These are phyloP conservation scores for Pythium periplocum DNA, from an alignment of 352 stramenopile species.

Conservation along the genomic window DNA sequence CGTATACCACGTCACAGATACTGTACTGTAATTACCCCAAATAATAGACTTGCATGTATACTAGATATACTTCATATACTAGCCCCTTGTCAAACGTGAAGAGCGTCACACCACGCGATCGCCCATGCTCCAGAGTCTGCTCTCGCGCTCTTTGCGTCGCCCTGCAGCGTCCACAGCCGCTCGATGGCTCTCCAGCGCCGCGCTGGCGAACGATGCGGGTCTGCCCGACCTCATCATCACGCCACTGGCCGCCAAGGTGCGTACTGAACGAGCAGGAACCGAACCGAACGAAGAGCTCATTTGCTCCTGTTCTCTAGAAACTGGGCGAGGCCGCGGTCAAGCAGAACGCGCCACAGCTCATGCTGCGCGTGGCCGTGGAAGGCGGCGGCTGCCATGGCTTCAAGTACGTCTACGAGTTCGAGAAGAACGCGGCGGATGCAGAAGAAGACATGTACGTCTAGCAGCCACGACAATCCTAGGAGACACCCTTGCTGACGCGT, in stretches of 20 bases:
- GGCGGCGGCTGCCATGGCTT: conserved; percentile 93
- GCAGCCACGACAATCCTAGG: neutral
- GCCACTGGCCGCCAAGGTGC: conserved; percentile 45
- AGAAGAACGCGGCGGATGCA: conserved; percentile 42
- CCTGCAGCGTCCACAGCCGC: neutral
- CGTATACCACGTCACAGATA: neutral
- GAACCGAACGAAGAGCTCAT: neutral
- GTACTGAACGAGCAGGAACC: neutral
- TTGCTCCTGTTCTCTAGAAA: conserved; percentile 32
- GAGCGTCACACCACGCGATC: neutral
- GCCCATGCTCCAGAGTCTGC: conserved; percentile 1
- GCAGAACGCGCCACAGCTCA: conserved; percentile 48
- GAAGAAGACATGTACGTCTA: conserved; percentile 44
- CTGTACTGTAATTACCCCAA: neutral
- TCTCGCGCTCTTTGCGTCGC: conserved; percentile 4
- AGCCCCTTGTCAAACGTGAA: neutral
- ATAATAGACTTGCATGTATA: neutral
- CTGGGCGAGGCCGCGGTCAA: conserved; percentile 44
- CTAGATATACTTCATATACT: neutral
- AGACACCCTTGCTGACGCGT: neutral
- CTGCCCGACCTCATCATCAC: conserved; percentile 72
- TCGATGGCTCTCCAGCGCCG: conserved; percentile 10
- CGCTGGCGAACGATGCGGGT: conserved; percentile 5
- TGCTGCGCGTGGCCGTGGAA: conserved; percentile 88
- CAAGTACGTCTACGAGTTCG: conserved; percentile 90